Conservation (phyloP, 2,329 filamentous ascomycete species). For the Mollisiaceae sp. region DNA sequence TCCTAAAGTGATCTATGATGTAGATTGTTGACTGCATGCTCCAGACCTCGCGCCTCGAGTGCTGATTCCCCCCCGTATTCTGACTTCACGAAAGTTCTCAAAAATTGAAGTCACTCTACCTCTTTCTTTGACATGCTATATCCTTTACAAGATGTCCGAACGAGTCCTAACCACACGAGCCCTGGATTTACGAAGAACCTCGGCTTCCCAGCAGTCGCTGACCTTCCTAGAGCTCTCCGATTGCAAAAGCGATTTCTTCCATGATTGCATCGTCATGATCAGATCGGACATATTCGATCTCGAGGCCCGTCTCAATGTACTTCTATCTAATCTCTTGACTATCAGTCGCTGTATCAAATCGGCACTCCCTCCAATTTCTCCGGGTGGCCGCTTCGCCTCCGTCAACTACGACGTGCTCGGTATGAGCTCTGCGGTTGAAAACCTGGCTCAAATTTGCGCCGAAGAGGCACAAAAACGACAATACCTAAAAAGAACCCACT, state of each 20-base stretch:
- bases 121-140: background rate
- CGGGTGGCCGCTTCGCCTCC: background rate
- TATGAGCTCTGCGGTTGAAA: background rate
- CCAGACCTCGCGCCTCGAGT: background rate
- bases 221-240: background rate
- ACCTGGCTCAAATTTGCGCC: background rate
- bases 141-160: background rate
- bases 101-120: background rate
- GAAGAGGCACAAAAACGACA: background rate
- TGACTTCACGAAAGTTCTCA: background rate
- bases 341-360: conserved; percentile 4
- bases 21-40: background rate
- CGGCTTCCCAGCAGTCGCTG: background rate
- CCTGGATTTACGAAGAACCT: background rate
- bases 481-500: background rate
- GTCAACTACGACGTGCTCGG: background rate
- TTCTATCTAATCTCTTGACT: background rate
- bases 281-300: background rate
- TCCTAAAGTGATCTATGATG: background rate
- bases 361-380: background rate
- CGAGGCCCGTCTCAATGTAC: background rate
- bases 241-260: background rate
- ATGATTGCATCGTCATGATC: background rate
- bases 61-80: background rate
- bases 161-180: background rate